A percentile compares a stretch with the other conserved stretches of the same genome.
These are phyloP conservation scores for Crucibulum laeve DNA, from an alignment of 768 basidiomycete genomes.

Conservation along the genomic window DNA sequence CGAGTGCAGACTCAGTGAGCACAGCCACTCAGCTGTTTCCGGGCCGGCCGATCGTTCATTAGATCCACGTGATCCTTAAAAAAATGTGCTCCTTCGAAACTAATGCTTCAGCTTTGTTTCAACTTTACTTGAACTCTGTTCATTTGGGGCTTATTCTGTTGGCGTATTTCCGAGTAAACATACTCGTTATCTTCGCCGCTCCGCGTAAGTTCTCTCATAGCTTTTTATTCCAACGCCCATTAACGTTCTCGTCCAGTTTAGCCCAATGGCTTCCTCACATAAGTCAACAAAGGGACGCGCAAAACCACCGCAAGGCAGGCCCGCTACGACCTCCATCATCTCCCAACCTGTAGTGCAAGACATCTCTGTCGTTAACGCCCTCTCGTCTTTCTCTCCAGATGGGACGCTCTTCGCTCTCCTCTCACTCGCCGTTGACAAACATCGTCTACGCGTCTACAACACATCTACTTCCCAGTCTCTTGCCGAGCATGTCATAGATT, in stretches of 20 bases:
- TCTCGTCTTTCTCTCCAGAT: conserved; percentile 58
- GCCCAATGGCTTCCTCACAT: conserved; percentile 35
- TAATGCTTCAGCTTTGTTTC: no score
- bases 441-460: conserved; percentile 63
- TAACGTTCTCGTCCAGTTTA: conserved; percentile 2
- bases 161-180: no score
- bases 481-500: conserved; percentile 54
- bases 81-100: no score
- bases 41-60: no score
- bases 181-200: no score
- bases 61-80: background rate
- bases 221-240: background rate
- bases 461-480: conserved; percentile 48
- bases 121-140: no score
- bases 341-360: conserved; percentile 53
- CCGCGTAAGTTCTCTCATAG: background rate
- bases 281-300: conserved; percentile 49
- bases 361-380: conserved; percentile 31
- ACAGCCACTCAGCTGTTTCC: no score
- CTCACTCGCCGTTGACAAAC: conserved; percentile 67
- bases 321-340: conserved; percentile 48
- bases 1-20: no score
- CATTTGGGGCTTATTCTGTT: no score
- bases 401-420: conserved; percentile 55
- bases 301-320: conserved; percentile 50